phyloP scores from a whole-genome alignment of 192 early-diverging fungal genomes.

The Coemansia aciculifera region DNA sequence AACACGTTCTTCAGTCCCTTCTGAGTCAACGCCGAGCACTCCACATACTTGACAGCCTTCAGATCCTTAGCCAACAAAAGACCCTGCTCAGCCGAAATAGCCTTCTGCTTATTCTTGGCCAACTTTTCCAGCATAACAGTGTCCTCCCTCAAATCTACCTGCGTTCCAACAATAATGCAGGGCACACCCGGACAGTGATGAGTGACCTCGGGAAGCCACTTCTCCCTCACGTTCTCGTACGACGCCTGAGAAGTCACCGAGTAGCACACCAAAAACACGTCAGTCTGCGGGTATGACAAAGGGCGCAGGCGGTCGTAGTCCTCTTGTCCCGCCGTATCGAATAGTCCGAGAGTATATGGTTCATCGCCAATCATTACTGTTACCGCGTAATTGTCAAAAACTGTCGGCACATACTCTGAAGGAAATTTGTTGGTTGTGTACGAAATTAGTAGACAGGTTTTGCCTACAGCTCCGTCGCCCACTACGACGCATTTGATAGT shows the following conservation, averaged over 20 bases:
- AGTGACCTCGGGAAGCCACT: slow-evolving; percentile 33
- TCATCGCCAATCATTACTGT: slow-evolving; percentile 87
- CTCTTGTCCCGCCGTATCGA: slow-evolving; percentile 97
- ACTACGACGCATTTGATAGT: slow-evolving; percentile 61
- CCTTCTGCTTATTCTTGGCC: slow-evolving; percentile 35
- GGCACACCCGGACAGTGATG: slow-evolving; percentile 15
- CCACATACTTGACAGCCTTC: slow-evolving; percentile 76
- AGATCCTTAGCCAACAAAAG: slow-evolving; percentile 64
- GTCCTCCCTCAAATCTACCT: slow-evolving; percentile 49
- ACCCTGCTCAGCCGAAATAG: slow-evolving; percentile 58
- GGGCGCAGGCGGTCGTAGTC: slow-evolving; percentile 92
- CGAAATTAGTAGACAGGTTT: slow-evolving; percentile 83
- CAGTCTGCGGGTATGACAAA: slow-evolving; percentile 87
- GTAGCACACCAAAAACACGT: slow-evolving; percentile 92
- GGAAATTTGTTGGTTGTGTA: slow-evolving; percentile 83
- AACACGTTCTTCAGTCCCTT: slow-evolving; percentile 53
- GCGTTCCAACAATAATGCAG: slow-evolving; percentile 26
- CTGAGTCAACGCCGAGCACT: slow-evolving; percentile 68
- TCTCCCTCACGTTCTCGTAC: slow-evolving; percentile 71
- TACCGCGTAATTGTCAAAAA: slow-evolving; percentile 93
- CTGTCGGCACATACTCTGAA: slow-evolving; percentile 83
- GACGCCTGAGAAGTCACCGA: slow-evolving; percentile 81
- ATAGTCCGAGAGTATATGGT: slow-evolving; percentile 87
- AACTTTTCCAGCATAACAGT: slow-evolving; percentile 27
- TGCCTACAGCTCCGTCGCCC: slow-evolving; percentile 88